Conservation (phyloP, 1,139 yeast species). For the Protomyces pachydermus region DNA sequence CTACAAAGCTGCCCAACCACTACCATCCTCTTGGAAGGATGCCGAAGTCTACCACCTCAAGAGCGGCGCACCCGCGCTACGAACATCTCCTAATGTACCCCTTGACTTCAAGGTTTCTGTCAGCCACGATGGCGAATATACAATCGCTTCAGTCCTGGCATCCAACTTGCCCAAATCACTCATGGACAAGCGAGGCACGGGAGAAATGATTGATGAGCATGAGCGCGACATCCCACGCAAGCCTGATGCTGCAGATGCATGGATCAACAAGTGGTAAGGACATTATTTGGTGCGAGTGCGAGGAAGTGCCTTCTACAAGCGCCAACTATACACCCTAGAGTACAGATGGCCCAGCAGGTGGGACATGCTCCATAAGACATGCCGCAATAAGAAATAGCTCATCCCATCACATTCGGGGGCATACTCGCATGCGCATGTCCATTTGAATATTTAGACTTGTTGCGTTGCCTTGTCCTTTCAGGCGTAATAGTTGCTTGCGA, state of each 20-base stretch:
- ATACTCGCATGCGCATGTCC: background rate
- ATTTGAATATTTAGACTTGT: background rate
- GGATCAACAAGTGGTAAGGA: conserved; percentile 16
- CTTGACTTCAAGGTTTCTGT: conserved; percentile 14
- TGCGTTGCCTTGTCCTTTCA: conserved; percentile 1
- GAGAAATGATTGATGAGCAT: conserved; percentile 20
- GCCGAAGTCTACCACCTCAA: background rate
- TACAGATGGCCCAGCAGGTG: too few relatives aligned
- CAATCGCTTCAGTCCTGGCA: conserved; percentile 19
- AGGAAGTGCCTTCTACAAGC: too few relatives aligned
- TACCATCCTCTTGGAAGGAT: conserved; percentile 14
- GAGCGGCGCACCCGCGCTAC: conserved; percentile 8
- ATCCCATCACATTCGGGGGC: background rate
- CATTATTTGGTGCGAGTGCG: too few relatives aligned
- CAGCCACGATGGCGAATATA: conserved; percentile 23
- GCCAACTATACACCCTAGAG: too few relatives aligned
- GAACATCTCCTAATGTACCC: background rate
- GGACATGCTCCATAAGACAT: too few relatives aligned
- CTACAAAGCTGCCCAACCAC: conserved; percentile 20
- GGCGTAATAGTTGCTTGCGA: conserved; percentile 24
- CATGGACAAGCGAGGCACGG: conserved; percentile 16
- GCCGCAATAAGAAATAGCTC: too few relatives aligned
- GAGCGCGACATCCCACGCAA: conserved; percentile 16
- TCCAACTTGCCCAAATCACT: background rate
- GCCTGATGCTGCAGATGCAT: conserved; percentile 14